Conservation (phyloP, 225 moss, liverwort and hornwort genomes). For the Climacium dendroides region DNA sequence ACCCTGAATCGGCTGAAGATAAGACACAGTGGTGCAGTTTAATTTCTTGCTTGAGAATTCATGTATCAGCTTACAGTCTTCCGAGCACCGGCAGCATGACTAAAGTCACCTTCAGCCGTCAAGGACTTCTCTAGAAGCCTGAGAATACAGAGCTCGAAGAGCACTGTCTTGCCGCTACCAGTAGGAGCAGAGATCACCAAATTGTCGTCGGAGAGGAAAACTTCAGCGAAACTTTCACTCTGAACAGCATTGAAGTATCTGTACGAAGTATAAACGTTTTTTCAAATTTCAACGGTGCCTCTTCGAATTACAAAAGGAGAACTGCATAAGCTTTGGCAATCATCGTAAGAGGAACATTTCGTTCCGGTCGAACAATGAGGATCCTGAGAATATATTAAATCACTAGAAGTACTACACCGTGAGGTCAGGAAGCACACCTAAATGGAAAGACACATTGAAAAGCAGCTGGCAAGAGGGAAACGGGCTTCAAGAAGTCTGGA, state of each 20-base stretch:
- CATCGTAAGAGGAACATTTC: background rate
- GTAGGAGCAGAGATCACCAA: slow-evolving; percentile 93
- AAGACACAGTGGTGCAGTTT: background rate
- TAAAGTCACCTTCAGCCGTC: slow-evolving; percentile 43
- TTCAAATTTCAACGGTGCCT: background rate
- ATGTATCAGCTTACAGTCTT: slow-evolving; percentile 50
- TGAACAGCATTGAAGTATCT: slow-evolving; percentile 98
- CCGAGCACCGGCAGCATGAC: slow-evolving; percentile 51
- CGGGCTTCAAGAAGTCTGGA: slow-evolving; percentile 40
- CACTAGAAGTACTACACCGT: background rate
- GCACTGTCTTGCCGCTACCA: slow-evolving; percentile 94
- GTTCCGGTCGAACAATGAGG: background rate
- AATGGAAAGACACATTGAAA: slow-evolving; percentile 36
- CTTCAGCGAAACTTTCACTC: slow-evolving; percentile 84
- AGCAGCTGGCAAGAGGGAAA: slow-evolving; percentile 30
- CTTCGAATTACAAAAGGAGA: background rate
- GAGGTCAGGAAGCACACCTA: slow-evolving; percentile 15
- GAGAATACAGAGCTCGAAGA: slow-evolving; percentile 96
- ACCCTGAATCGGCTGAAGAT: background rate
- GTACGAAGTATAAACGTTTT: background rate
- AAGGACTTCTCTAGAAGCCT: slow-evolving; percentile 57
- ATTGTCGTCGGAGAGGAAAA: slow-evolving; percentile 71
- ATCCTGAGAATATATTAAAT: background rate
- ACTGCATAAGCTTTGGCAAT: background rate
- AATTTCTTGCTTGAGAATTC: background rate